These are phyloP conservation scores for Pythium angustatum DNA, from an alignment of 352 stramenopile genomes.

Conservation along the genomic window DNA sequence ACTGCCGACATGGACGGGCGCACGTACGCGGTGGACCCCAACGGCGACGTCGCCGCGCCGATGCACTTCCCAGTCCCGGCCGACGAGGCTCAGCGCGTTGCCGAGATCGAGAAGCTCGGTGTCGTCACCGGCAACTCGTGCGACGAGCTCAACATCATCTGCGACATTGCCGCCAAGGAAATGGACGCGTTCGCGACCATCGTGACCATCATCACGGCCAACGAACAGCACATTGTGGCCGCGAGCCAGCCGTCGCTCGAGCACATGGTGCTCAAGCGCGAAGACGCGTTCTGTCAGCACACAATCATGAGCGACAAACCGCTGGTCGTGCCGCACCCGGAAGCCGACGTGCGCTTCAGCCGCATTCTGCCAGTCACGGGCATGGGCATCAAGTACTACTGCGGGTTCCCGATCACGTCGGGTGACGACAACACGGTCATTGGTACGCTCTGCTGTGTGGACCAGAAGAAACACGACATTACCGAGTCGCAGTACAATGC, in stretches of 20 bases:
- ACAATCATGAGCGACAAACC: conserved; percentile 61
- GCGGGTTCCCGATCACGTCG: conserved; percentile 57
- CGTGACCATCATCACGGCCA: conserved; percentile 58
- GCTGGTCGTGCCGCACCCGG: conserved; percentile 57
- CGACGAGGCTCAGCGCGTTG: conserved; percentile 49
- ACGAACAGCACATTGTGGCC: conserved; percentile 48
- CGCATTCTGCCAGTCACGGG: conserved; percentile 29
- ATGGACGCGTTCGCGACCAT: conserved; percentile 53
- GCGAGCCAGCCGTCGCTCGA: conserved; percentile 41
- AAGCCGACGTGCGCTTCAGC: conserved; percentile 68
- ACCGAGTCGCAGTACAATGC: conserved; percentile 29
- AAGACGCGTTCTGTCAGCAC: conserved; percentile 64
- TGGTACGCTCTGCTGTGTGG: conserved; percentile 52
- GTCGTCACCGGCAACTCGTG: conserved; percentile 40
- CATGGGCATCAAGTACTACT: conserved; percentile 67
- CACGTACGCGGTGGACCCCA: conserved; percentile 35
- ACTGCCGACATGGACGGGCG: conserved; percentile 49
- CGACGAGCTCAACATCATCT: conserved; percentile 76
- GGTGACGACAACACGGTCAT: conserved; percentile 37
- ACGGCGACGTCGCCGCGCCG: conserved; percentile 35
- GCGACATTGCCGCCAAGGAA: conserved; percentile 58
- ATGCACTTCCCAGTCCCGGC: conserved; percentile 35
- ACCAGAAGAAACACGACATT: conserved; percentile 29
- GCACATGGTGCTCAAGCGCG: conserved; percentile 42
- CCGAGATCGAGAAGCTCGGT: conserved; percentile 44